phyloP scores from a whole-genome alignment of 176 grass and related monocot genomes.

The Pharus latifolius region DNA sequence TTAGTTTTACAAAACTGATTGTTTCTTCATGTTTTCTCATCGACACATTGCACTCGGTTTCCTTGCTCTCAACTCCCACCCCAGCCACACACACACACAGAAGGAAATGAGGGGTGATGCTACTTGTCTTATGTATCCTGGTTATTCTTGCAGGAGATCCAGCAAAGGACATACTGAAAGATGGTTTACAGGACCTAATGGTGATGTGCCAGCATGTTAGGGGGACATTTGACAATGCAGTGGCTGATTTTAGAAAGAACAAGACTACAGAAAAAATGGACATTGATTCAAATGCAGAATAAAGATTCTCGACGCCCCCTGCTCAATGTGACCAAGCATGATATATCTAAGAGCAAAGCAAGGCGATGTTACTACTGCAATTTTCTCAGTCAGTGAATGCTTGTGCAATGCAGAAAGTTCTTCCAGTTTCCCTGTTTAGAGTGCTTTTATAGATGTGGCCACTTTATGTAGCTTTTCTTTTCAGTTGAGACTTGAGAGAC shows the following conservation, averaged over 20 bases:
- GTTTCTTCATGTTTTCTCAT: neutral
- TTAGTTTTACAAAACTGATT: too few species aligned
- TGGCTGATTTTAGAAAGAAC: conserved; percentile 32
- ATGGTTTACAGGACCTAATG: conserved; percentile 52
- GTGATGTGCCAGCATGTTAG: conserved; percentile 51
- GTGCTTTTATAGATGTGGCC: too few species aligned
- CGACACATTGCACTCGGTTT: neutral
- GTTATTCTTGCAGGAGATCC: conserved; percentile 36
- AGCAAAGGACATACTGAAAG: conserved; percentile 66
- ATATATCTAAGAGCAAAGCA: neutral
- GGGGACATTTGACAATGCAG: conserved; percentile 39
- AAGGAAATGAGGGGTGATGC: neutral
- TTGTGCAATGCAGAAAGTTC: too few species aligned
- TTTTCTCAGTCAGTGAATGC: too few species aligned
- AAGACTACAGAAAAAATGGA: conserved; percentile 18
- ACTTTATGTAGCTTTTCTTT: too few species aligned
- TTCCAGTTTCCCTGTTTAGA: too few species aligned
- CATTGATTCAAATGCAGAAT: conserved; percentile 3
- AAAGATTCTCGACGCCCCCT: neutral
- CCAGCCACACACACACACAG: too few species aligned
- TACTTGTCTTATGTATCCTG: neutral
- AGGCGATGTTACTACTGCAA: too few species aligned
- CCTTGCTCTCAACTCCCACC: neutral
- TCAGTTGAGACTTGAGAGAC: too few species aligned
- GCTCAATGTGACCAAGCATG: neutral